phyloP scores from a whole-genome alignment of 345 rosid species.

The Capsella bursapastoris region DNA sequence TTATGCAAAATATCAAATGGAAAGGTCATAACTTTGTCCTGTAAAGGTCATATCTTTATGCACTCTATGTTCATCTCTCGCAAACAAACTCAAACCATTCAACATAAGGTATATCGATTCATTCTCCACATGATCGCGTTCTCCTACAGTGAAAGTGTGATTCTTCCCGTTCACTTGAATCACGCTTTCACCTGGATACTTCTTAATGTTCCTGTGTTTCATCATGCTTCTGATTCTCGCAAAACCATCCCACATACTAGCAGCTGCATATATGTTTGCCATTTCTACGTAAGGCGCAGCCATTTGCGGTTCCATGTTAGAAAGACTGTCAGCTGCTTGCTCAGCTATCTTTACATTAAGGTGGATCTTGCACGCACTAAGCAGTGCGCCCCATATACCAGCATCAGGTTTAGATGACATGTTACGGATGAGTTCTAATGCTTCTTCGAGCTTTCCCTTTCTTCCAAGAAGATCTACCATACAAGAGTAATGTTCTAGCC shows the following conservation, averaged over 20 bases:
- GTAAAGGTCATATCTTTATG: not conserved
- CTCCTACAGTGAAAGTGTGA: conserved; percentile 59
- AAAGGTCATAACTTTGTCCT: conserved; percentile 11
- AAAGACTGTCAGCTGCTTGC: conserved; percentile 47
- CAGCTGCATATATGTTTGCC: conserved; percentile 63
- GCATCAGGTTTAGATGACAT: conserved; percentile 67
- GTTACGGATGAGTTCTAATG: conserved; percentile 50
- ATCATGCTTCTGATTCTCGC: conserved; percentile 53
- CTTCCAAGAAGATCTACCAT: conserved; percentile 73
- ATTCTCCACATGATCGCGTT: conserved; percentile 46
- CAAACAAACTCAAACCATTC: conserved; percentile 50
- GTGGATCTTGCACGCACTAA: conserved; percentile 65
- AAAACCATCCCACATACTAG: conserved; percentile 59
- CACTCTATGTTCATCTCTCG: conserved; percentile 42
- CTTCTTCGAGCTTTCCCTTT: conserved; percentile 59
- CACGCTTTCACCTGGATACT: conserved; percentile 62
- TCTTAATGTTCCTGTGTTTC: conserved; percentile 53
- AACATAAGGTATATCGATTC: conserved; percentile 40
- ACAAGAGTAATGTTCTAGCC: conserved; percentile 66
- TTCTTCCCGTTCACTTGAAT: conserved; percentile 52
- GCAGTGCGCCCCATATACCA: conserved; percentile 65
- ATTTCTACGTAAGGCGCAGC: conserved; percentile 66
- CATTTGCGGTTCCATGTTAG: conserved; percentile 50
- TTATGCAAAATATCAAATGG: not conserved
- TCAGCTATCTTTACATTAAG: conserved; percentile 52